Evolutionary conservation across 2,329 filamentous ascomycete species (phyloP).

Genomic region (Fusarium domesticum): DNA sequence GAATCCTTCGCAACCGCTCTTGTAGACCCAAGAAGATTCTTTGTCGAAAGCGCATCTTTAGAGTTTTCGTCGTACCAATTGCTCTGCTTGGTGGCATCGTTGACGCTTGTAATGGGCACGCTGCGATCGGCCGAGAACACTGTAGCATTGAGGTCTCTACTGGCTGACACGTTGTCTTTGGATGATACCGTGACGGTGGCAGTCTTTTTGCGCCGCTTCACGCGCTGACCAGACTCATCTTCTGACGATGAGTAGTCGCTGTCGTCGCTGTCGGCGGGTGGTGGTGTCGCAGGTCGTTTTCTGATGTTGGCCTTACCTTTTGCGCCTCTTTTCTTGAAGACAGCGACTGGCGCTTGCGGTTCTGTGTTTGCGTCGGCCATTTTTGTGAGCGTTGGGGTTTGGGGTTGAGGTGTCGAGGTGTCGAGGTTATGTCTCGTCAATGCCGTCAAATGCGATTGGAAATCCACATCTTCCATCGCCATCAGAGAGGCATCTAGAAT

Average conservation of each 20-base stretch:
- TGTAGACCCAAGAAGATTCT: constrained; percentile 59
- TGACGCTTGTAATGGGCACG: constrained; percentile 61
- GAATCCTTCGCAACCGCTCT: constrained; percentile 37
- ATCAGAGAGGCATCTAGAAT: not conserved
- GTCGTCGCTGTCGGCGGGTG: constrained; percentile 61
- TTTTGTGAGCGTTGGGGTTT: not conserved
- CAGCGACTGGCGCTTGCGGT: constrained; percentile 51
- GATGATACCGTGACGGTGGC: constrained; percentile 65
- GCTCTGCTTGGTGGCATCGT: constrained; percentile 84
- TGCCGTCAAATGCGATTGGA: constrained; percentile 12
- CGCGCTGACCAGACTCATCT: constrained; percentile 69
- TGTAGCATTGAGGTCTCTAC: constrained; percentile 46
- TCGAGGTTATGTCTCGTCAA: not conserved
- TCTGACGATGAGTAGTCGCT: constrained; percentile 69
- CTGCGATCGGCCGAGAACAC: constrained; percentile 60
- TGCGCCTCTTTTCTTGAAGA: constrained; percentile 83
- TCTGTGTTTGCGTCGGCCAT: constrained; percentile 22
- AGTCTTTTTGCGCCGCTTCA: constrained; percentile 74
- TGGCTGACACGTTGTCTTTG: constrained; percentile 39
- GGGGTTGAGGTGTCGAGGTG: not conserved
- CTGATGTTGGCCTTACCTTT: constrained; percentile 75
- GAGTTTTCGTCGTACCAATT: constrained; percentile 86
- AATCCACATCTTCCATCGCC: constrained; percentile 20
- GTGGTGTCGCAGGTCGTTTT: constrained; percentile 77
- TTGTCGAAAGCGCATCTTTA: constrained; percentile 42